Conservation (phyloP, 306 rosid genomes). For the Sicyos baderoa region DNA sequence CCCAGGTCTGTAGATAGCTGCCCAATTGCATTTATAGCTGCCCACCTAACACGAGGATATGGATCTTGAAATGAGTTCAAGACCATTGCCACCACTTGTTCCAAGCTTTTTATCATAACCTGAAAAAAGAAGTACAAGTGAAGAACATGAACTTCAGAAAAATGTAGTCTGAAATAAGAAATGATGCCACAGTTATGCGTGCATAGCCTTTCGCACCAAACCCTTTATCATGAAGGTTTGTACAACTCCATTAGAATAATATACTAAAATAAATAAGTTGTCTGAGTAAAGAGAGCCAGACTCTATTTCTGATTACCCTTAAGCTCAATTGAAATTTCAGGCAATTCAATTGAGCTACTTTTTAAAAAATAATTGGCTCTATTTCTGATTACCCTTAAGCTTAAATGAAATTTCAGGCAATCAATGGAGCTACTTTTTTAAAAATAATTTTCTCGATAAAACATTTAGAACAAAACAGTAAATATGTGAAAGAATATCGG, state of each 20-base stretch:
- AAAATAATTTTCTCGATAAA: background rate
- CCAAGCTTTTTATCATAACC: slow-evolving; percentile 92
- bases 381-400: background rate
- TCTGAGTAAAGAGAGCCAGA: background rate
- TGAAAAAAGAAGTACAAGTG: slow-evolving; percentile 18
- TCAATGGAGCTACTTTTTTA: background rate
- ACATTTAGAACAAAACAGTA: background rate
- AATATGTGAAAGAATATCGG: background rate
- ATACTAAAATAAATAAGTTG: background rate
- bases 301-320: background rate
- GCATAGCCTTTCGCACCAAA: background rate
- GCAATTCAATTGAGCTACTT: background rate
- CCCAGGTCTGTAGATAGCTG: slow-evolving; percentile 96
- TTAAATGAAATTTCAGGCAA: background rate
- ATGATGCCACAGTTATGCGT: background rate
- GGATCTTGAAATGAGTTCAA: slow-evolving; percentile 86
- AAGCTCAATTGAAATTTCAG: background rate
- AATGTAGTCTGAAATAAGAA: background rate
- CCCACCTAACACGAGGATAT: slow-evolving; percentile 99
- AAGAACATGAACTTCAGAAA: slow-evolving; percentile 1
- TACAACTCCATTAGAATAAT: background rate
- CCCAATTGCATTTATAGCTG: slow-evolving; percentile 95
- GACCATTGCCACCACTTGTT: slow-evolving; percentile 97
- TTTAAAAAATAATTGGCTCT: background rate
- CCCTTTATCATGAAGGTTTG: background rate